These are phyloP conservation scores for Leptodontidium sp. DNA, from an alignment of 2,329 filamentous ascomycete species.

Conservation along the genomic window DNA sequence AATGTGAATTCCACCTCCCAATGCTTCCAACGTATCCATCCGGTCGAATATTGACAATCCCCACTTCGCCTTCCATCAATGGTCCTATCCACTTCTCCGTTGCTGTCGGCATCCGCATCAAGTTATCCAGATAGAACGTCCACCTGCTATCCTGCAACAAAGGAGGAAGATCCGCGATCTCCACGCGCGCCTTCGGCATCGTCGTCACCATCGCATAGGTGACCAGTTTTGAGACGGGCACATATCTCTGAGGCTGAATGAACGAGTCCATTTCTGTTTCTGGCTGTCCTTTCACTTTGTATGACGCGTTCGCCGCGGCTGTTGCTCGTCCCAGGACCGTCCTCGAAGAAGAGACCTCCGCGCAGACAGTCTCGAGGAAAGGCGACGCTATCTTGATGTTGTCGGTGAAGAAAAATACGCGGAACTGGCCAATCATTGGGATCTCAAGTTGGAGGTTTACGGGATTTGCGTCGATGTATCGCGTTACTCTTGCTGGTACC, in stretches of 20 bases:
- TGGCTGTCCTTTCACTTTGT: slow-evolving; percentile 64
- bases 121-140: slow-evolving; percentile 77
- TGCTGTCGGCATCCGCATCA: slow-evolving; percentile 64
- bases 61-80: slow-evolving; percentile 63
- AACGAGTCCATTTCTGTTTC: slow-evolving; percentile 70
- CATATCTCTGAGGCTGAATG: slow-evolving; percentile 73
- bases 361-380: slow-evolving; percentile 68
- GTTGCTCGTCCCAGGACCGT: slow-evolving; percentile 68
- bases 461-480: slow-evolving; percentile 80
- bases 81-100: slow-evolving; percentile 73
- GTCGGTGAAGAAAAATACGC: slow-evolving; percentile 75
- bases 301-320: slow-evolving; percentile 66
- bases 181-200: slow-evolving; percentile 68
- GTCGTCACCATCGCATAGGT: slow-evolving; percentile 75
- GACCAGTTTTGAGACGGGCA: slow-evolving; percentile 70
- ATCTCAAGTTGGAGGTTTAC: slow-evolving; percentile 82
- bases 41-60: slow-evolving; percentile 73
- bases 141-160: slow-evolving; percentile 71
- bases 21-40: slow-evolving; percentile 79
- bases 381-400: slow-evolving; percentile 62
- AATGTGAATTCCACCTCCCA: slow-evolving; percentile 50
- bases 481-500: slow-evolving; percentile 72
- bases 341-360: slow-evolving; percentile 57
- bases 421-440: slow-evolving; percentile 79
- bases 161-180: slow-evolving; percentile 70